Evolutionary conservation across 75 land plant genomes (phyloP).

Genomic region (Picea sitchensis): DNA sequence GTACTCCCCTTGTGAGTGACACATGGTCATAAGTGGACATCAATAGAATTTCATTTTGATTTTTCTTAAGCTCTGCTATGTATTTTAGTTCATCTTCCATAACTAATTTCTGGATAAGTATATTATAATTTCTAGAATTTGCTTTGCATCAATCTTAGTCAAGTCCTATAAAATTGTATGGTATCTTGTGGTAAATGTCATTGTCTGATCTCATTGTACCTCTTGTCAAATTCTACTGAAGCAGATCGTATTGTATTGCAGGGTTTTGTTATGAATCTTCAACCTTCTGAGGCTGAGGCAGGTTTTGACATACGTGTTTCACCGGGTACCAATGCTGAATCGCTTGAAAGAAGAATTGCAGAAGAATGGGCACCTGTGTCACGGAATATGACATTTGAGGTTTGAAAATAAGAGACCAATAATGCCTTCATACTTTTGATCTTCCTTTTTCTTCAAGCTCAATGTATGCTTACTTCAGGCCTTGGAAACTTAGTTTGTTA

Average conservation of each 20-base stretch:
- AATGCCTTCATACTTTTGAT: background rate
- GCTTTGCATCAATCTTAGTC: too few species aligned
- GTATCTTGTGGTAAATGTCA: too few species aligned
- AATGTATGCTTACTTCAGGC: background rate
- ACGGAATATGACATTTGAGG: slow-evolving; percentile 86
- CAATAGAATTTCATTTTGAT: too few species aligned
- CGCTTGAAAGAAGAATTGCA: slow-evolving; percentile 61
- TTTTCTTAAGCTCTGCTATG: too few species aligned
- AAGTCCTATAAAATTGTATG: too few species aligned
- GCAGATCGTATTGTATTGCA: slow-evolving; percentile 12
- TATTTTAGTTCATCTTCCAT: too few species aligned
- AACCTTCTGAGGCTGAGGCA: slow-evolving; percentile 97
- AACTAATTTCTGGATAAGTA: too few species aligned
- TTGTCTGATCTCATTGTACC: too few species aligned
- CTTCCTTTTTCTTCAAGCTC: background rate
- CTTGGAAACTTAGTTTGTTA: background rate
- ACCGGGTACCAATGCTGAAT: slow-evolving; percentile 56
- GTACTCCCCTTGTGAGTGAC: too few species aligned
- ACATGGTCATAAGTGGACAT: too few species aligned
- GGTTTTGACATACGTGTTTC: slow-evolving; percentile 94
- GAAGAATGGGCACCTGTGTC: slow-evolving; percentile 98
- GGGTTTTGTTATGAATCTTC: slow-evolving; percentile 99
- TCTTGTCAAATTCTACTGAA: too few species aligned
- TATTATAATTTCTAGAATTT: too few species aligned
- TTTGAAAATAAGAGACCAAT: slow-evolving; percentile 14